Conservation (phyloP, 2,329 filamentous ascomycete genomes). For the Xylaria sp. region DNA sequence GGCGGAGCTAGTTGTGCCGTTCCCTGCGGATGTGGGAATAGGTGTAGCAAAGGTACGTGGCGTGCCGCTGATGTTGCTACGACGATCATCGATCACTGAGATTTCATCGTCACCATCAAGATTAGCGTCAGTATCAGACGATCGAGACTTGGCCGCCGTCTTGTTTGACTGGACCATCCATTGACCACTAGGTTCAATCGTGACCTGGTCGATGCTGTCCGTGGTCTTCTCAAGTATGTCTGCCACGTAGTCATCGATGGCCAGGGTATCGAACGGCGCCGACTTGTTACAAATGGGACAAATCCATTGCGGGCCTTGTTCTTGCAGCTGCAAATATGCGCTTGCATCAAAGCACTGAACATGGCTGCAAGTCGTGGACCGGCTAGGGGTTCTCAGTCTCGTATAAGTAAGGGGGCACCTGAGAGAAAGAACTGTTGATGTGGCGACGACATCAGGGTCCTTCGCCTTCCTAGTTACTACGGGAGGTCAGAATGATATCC, state of each 20-base stretch:
- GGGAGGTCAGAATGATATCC: slow-evolving; percentile 21
- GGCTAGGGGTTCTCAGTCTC: slow-evolving; percentile 72
- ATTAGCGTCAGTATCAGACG: slow-evolving; percentile 25
- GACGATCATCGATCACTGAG: slow-evolving; percentile 43
- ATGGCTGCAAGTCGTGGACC: slow-evolving; percentile 75
- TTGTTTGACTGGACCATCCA: slow-evolving; percentile 53
- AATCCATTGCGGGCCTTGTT: slow-evolving; percentile 94
- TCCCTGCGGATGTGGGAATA: slow-evolving; percentile 17
- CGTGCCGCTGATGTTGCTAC: slow-evolving; percentile 27
- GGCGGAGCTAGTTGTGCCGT: slow-evolving; percentile 18
- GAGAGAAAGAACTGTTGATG: slow-evolving; percentile 80
- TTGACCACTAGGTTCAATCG: slow-evolving; percentile 77
- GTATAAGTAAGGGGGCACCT: slow-evolving; percentile 90
- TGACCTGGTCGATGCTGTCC: slow-evolving; percentile 72
- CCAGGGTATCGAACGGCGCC: slow-evolving; percentile 73
- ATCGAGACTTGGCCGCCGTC: slow-evolving; percentile 25
- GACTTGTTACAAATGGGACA: slow-evolving; percentile 89
- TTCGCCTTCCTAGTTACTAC: slow-evolving; percentile 74
- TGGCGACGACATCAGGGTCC: slow-evolving; percentile 84
- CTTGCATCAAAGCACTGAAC: slow-evolving; percentile 92
- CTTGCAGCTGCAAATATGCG: slow-evolving; percentile 87
- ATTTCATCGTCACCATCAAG: slow-evolving; percentile 48
- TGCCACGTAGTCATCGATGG: slow-evolving; percentile 82
- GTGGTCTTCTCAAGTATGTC: slow-evolving; percentile 76
- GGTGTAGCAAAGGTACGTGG: slow-evolving; percentile 23